phyloP scores from a whole-genome alignment of 2,329 filamentous ascomycete species.

The Cercospora sp. region DNA sequence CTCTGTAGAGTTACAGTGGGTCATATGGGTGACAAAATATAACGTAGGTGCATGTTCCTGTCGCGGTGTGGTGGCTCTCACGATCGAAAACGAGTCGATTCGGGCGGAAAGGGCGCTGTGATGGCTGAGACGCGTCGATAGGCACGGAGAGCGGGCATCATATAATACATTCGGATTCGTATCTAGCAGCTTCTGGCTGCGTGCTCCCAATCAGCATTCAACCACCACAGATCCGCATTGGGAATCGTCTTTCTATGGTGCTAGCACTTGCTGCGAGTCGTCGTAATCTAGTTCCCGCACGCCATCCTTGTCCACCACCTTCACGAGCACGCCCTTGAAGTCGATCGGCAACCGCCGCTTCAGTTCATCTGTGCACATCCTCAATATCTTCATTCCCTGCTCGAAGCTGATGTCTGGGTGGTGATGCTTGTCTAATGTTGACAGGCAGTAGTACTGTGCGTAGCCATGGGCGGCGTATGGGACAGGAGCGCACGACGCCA shows the following conservation, averaged over 20 bases:
- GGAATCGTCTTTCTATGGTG: constrained; percentile 22
- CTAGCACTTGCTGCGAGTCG: constrained; percentile 52
- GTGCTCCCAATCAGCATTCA: not conserved
- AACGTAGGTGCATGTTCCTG: too few species aligned
- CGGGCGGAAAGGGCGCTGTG: not conserved
- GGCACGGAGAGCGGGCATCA: not conserved
- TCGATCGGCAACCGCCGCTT: constrained; percentile 96
- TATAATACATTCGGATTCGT: constrained; percentile 7
- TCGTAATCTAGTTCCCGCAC: constrained; percentile 82
- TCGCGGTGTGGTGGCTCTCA: too few species aligned
- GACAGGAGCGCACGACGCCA: constrained; percentile 54
- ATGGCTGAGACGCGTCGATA: not conserved
- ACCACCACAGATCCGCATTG: not conserved
- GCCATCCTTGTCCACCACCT: constrained; percentile 93
- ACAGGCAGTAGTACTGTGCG: constrained; percentile 99
- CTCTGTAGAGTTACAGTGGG: too few species aligned
- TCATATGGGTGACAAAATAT: too few species aligned
- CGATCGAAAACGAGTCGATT: not conserved
- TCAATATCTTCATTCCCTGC: constrained; percentile 87
- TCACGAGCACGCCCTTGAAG: constrained; percentile 90
- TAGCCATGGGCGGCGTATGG: constrained; percentile 98
- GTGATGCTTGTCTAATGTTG: constrained; percentile 97
- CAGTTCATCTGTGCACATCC: constrained; percentile 94
- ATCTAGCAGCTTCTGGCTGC: constrained; percentile 5
- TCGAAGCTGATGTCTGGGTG: constrained; percentile 89